Conservation (phyloP, 2,329 filamentous ascomycete genomes). For the Alternaria metachromatica region DNA sequence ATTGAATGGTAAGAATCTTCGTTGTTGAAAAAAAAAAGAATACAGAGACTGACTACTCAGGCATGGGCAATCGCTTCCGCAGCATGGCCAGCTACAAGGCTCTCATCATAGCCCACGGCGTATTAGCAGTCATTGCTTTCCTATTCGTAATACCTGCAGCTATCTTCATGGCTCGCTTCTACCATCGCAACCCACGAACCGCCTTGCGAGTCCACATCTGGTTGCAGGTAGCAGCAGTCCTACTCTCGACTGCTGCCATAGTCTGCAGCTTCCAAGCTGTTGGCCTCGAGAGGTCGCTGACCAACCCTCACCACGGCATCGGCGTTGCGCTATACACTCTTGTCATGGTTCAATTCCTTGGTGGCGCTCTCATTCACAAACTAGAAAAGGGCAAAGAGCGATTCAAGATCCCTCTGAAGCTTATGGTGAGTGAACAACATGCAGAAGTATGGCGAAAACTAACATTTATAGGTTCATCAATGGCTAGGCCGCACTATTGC, state of each 20-base stretch:
- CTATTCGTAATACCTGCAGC: slow-evolving; percentile 74
- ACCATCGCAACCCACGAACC: slow-evolving; percentile 65
- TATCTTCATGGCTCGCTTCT: slow-evolving; percentile 77
- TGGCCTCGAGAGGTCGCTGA: slow-evolving; percentile 71
- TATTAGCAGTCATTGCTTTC: slow-evolving; percentile 76
- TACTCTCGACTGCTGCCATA: slow-evolving; percentile 74
- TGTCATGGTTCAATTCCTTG: slow-evolving; percentile 73
- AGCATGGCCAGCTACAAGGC: slow-evolving; percentile 72
- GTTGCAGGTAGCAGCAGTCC: slow-evolving; percentile 71
- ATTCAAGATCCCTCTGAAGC: slow-evolving; percentile 62
- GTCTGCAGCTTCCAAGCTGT: slow-evolving; percentile 80
- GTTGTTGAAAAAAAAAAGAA: no score
- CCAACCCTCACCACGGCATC: slow-evolving; percentile 86
- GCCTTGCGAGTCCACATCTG: slow-evolving; percentile 76
- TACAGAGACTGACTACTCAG: slow-evolving; percentile 51
- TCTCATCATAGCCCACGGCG: slow-evolving; percentile 73
- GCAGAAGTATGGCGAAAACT: slow-evolving; percentile 3
- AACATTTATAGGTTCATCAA: slow-evolving; percentile 74
- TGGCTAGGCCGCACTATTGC: slow-evolving; percentile 83
- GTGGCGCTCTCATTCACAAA: slow-evolving; percentile 69
- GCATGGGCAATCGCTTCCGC: slow-evolving; percentile 82
- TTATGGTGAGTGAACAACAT: slow-evolving; percentile 56
- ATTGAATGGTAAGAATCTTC: slow-evolving; percentile 71
- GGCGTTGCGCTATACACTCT: slow-evolving; percentile 79
- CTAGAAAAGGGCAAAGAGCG: slow-evolving; percentile 60